Evolutionary conservation across 2,329 filamentous ascomycete species (phyloP), one percentile per base, ranked within the genome.

Genomic region (Aphanoascus verrucosus): DNA sequence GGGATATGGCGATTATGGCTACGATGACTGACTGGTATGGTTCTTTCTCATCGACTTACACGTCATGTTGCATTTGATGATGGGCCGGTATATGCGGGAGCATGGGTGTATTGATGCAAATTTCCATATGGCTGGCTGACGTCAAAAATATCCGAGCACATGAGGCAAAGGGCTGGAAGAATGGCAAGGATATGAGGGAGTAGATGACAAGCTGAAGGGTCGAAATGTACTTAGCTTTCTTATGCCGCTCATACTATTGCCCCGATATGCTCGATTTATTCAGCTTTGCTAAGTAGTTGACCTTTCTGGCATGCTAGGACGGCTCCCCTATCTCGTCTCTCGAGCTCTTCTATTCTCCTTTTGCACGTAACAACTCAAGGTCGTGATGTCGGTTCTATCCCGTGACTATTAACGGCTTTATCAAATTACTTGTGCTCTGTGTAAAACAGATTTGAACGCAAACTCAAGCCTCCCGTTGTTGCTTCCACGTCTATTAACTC

Each of bases 201-300:
- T 23, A 8, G 28, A 17, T 34, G 40, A 28, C 38, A 28, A 44
- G 48, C 37, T 37, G 35, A 35, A 11, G 9, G 15, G 28, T 51
- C 35, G 38, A 44, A 44, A 44, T 51, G 40, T 43, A 51, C 37
- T 44, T 44, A 44, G 44, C 15, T 40, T 43, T 43, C 40, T 51
- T 38, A 40, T 19, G 14, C 12, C 15, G 15, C 38, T 44, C 49
- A 35, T 44, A 44, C 7, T 19, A 17, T 12, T 23, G 17, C 40
- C 47, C 2, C 12, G n/a, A 15, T 44, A 20, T 51, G 34, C 49
- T n/a, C 15, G 12, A 44, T 35, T 15, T 9, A n/a, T 32, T 31
- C 35, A 7, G 7, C n/a, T 34, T 42, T 34, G 20, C 42, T 38
- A 14, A 43, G 38, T 23, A 48, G 28, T 34, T 38, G 15, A n/a